Conservation (phyloP, 805 yeast species). For the Vanderwaltozyma polyspora region DNA sequence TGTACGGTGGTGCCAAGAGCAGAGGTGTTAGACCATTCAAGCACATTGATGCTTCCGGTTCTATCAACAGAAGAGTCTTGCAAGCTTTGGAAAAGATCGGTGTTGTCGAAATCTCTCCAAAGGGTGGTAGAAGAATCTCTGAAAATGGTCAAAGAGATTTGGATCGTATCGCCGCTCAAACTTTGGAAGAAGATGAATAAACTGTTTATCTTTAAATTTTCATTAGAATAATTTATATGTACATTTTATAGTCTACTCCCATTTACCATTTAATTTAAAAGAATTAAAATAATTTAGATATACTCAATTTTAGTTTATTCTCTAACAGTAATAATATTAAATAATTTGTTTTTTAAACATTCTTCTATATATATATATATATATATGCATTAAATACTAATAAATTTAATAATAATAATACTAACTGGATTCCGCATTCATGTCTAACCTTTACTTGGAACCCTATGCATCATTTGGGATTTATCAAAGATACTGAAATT, state of each 20-base stretch:
- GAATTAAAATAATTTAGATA: no score
- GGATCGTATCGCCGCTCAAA: slow-evolving; percentile 99
- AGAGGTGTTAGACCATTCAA: slow-evolving; percentile 98
- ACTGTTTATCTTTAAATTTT: slow-evolving; percentile 4
- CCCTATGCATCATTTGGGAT: no score
- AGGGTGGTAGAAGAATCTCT: slow-evolving; percentile 99
- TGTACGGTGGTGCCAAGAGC: slow-evolving; percentile 98
- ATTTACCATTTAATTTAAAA: not conserved
- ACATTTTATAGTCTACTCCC: slow-evolving; percentile 4
- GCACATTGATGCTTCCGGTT: slow-evolving; percentile 98
- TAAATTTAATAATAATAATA: no score
- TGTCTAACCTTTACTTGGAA: no score
- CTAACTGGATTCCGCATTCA: no score
- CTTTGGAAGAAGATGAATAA: slow-evolving; percentile 79
- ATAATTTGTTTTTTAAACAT: no score
- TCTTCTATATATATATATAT: no score
- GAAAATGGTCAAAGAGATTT: slow-evolving; percentile 99
- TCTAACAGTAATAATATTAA: no score
- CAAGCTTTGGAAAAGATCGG: slow-evolving; percentile 98
- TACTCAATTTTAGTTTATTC: no score
- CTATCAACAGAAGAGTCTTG: slow-evolving; percentile 95
- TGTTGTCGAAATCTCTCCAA: slow-evolving; percentile 88
- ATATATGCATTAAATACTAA: no score
- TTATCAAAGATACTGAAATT: no score
- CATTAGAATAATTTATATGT: slow-evolving; percentile 7